phyloP scores from a whole-genome alignment of 2,329 filamentous ascomycete genomes.

The Sporothrix humicola region DNA sequence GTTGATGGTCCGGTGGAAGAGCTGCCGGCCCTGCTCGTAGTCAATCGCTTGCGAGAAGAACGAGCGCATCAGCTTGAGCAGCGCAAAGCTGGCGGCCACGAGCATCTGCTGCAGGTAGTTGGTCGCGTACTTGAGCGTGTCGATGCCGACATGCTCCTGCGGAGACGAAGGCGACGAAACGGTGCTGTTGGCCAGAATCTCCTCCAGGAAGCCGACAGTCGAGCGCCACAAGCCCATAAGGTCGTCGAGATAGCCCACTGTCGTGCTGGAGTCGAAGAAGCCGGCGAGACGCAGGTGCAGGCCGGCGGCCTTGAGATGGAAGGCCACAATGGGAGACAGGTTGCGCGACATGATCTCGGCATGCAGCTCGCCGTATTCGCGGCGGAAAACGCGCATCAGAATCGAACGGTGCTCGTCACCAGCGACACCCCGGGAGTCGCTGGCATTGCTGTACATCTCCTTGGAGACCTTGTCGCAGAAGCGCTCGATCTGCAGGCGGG shows the following conservation, averaged over 20 bases:
- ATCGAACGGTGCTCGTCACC: conserved; percentile 71
- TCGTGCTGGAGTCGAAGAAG: conserved; percentile 79
- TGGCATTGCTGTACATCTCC: conserved; percentile 79
- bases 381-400: conserved; percentile 69
- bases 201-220: conserved; percentile 71
- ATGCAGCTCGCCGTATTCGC: conserved; percentile 68
- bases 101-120: conserved; percentile 87
- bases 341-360: conserved; percentile 64
- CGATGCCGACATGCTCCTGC: conserved; percentile 54
- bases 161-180: conserved; percentile 50
- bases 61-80: conserved; percentile 79
- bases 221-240: conserved; percentile 77
- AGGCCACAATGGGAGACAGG: conserved; percentile 62
- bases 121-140: conserved; percentile 68
- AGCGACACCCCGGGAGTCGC: conserved; percentile 71
- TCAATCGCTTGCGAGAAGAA: conserved; percentile 77
- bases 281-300: conserved; percentile 78
- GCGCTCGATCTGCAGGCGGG: conserved; percentile 72
- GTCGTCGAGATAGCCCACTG: conserved; percentile 73
- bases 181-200: conserved; percentile 62
- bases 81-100: conserved; percentile 76
- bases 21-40: conserved; percentile 66
- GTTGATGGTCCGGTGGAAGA: conserved; percentile 74
- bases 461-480: conserved; percentile 80
- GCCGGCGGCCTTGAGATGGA: conserved; percentile 74